Evolutionary conservation across 257 asterid genomes (phyloP).

Genomic region (Solanum ahanhuiri): DNA sequence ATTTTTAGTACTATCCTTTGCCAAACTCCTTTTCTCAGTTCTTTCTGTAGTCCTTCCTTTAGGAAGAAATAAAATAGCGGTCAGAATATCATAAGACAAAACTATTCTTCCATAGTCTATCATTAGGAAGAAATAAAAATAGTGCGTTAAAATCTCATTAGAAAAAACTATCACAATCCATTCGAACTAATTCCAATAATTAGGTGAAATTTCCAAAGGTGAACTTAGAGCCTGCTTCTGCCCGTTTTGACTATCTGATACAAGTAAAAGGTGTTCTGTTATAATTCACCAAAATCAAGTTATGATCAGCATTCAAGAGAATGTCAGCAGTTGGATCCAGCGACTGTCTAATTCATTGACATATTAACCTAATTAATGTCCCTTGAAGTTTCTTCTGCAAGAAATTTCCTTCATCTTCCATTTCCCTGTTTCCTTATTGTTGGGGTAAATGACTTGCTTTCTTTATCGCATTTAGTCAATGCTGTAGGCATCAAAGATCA

Average conservation of each 20-base stretch:
- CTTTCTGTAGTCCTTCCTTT: not conserved
- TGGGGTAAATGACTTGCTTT: not conserved
- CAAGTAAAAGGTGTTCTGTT: not conserved
- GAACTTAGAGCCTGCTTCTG: not conserved
- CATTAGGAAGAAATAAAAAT: not conserved
- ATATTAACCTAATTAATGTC: not conserved
- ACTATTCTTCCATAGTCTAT: not conserved
- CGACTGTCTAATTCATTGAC: not conserved
- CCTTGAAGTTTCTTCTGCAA: not conserved
- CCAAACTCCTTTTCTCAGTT: not conserved
- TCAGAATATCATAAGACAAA: not conserved
- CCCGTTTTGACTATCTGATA: not conserved
- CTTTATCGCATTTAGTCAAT: not conserved
- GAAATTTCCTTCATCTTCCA: not conserved
- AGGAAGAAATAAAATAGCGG: not conserved
- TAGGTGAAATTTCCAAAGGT: not conserved
- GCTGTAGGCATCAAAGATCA: not conserved
- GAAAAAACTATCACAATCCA: not conserved
- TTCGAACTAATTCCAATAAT: not conserved
- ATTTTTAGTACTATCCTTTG: not conserved
- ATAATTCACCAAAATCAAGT: not conserved
- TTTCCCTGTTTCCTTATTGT: not conserved
- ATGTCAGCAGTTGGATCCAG: not conserved
- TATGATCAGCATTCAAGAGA: not conserved
- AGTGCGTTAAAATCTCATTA: not conserved